A percentile compares a stretch with the other conserved stretches of the same genome.
Evolutionary conservation across 345 rosid species (phyloP).

Genomic region (Punica granatum): DNA sequence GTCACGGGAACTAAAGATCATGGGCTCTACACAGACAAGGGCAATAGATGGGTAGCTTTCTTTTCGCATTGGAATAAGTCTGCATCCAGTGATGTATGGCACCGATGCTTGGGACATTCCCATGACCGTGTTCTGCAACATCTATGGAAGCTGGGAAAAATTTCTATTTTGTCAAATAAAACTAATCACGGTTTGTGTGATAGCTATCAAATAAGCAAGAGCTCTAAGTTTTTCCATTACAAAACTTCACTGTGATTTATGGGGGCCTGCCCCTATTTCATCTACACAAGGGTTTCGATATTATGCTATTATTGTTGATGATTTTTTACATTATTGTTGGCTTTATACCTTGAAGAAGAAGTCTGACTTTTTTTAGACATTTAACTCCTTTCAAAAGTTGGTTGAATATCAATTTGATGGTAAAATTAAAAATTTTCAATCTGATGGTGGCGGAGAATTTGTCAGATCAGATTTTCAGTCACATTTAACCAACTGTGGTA

Average conservation of each 20-base stretch:
- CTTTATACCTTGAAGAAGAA: background rate
- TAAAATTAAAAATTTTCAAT: background rate
- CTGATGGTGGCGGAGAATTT: background rate
- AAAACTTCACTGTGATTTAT: conserved; percentile 13
- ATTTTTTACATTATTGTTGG: conserved; percentile 9
- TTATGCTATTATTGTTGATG: conserved; percentile 7
- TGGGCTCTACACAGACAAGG: background rate
- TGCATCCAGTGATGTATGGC: background rate
- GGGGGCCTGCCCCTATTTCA: conserved; percentile 7
- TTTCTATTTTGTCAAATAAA: no score
- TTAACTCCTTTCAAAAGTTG: background rate
- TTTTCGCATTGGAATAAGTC: background rate
- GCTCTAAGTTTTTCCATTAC: background rate
- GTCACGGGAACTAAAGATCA: background rate
- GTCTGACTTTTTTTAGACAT: conserved; percentile 1
- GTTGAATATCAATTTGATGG: background rate
- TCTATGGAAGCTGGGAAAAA: background rate
- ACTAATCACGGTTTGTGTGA: no score
- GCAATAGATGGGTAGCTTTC: background rate
- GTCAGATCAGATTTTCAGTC: background rate
- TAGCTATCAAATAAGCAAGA: no score
- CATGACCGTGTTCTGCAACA: background rate
- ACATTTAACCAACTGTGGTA: background rate
- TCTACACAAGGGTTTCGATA: conserved; percentile 5
- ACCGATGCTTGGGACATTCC: conserved; percentile 1